phyloP scores from a whole-genome alignment of 805 yeast species.

The Kluyveromyces lactis region DNA sequence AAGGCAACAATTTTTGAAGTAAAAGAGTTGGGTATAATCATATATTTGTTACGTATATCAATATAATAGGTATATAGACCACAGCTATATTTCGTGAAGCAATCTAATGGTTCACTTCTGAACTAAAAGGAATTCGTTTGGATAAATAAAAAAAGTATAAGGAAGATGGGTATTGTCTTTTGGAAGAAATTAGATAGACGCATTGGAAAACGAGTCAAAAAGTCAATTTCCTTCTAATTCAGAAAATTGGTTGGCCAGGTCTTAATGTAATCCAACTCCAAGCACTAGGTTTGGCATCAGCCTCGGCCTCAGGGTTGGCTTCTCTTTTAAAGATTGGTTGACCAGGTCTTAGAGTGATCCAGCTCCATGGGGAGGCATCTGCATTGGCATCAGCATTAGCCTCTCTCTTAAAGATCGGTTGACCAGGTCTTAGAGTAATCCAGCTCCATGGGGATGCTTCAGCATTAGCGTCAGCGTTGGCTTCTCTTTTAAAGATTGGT shows the following conservation, averaged over 20 bases:
- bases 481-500: conserved; percentile 21
- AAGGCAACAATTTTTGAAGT: too few species aligned
- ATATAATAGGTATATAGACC: too few species aligned
- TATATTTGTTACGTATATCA: not conserved
- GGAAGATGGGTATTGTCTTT: too few species aligned
- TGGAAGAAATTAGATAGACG: too few species aligned
- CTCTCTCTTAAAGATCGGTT: conserved; percentile 17
- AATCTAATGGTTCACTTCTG: too few species aligned
- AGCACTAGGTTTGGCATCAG: conserved; percentile 20
- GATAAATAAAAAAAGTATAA: too few species aligned
- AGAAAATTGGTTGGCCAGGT: conserved; percentile 21
- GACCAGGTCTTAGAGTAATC: conserved; percentile 19
- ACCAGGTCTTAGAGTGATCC: conserved; percentile 19
- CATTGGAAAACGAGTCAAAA: too few species aligned
- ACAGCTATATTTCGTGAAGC: too few species aligned
- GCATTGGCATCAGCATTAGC: conserved; percentile 13
- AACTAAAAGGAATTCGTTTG: too few species aligned
- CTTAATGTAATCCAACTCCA: conserved; percentile 23
- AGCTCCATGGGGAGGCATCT: conserved; percentile 23
- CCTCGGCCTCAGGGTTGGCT: conserved; percentile 20
- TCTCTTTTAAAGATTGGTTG: conserved; percentile 27
- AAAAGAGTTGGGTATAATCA: not conserved
- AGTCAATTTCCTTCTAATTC: too few species aligned
- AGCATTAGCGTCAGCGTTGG: conserved; percentile 17
- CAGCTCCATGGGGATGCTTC: conserved; percentile 24